Evolutionary conservation across 257 asterid genomes (phyloP), one percentile per base, ranked within the genome.

Genomic region (Handroanthus guayacan): DNA sequence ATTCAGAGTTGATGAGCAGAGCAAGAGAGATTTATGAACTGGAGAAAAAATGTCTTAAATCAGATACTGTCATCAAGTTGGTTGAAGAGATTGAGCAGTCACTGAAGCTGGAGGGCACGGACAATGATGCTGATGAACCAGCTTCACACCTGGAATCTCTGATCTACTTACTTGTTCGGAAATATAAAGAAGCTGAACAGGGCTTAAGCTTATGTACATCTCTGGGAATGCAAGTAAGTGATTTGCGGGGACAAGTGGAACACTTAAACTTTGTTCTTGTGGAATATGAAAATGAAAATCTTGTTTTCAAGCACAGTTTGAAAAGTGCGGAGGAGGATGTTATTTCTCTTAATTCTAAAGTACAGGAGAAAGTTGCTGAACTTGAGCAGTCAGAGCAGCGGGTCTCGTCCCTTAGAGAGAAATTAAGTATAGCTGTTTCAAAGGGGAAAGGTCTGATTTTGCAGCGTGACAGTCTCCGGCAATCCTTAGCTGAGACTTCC

Each of bases 391-490:
- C 98, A n/a, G 98, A 95, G 82, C 98, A 83, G 76, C 92, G 98
- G 63, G 95, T 93, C 52, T 88, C 87, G 38, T 86, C 98, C 78
- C 94, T 95, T 60, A 88, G 98, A 82, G 99, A 95, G 87, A 95
- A 95, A 90, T 92, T 95, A 65, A 84, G 96, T 74, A 95, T 93
- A 69, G 99, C 99, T 72, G 99, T 95, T 56, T 81, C 98, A 52
- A 95, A 93, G 86, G 99, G 99, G 80, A 95, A 95, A 84, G 96
- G 97, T 79, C 85, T 95, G 81, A 93, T 95, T 75, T 83, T 83
- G 45, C 97, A 95, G 84, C 99, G 99, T 66, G 99, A 95, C 79
- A 80, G 86, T 84, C 96, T 95, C 67, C 93, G 93, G 89, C 98
- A 92, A 71, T 91, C 95, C 44, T 87, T 95, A 66, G 89, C 97